A percentile compares a stretch with the other conserved stretches of the same genome.
Evolutionary conservation across 75 land plant species (phyloP).

Genomic region (Chamaecyparis obtusa): DNA sequence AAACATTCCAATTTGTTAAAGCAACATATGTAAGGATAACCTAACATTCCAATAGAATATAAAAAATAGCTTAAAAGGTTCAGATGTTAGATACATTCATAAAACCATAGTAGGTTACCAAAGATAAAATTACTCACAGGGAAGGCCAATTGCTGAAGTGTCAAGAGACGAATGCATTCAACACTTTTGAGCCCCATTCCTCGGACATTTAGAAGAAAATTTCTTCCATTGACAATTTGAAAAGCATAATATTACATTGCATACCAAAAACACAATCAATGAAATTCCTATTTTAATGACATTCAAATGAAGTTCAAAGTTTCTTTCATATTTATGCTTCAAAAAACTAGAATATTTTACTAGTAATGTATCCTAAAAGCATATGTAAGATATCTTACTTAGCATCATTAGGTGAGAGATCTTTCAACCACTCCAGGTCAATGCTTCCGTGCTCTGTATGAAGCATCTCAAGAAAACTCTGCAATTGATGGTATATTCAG

Average conservation of each 20-base stretch:
- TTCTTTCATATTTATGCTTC: not conserved
- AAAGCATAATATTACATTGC: constrained; percentile 1
- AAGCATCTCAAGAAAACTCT: constrained; percentile 76
- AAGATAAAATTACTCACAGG: constrained; percentile 55
- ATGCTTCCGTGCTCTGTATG: constrained; percentile 71
- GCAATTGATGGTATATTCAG: constrained; percentile 18
- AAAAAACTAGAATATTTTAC: not conserved
- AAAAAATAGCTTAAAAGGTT: not conserved
- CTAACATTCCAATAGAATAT: not conserved
- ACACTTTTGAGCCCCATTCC: constrained; percentile 89
- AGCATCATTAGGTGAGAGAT: constrained; percentile 66
- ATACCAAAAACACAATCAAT: constrained; percentile 11
- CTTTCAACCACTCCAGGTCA: constrained; percentile 91
- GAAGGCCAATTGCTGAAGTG: constrained; percentile 82
- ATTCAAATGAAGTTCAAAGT: not conserved
- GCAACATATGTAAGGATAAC: too few species aligned
- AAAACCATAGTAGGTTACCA: not conserved
- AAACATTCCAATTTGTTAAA: too few species aligned
- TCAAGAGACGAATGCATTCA: constrained; percentile 81
- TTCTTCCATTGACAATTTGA: constrained; percentile 35
- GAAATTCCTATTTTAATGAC: not conserved
- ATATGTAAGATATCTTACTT: constrained; percentile 52
- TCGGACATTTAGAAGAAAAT: constrained; percentile 68
- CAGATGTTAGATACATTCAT: not conserved
- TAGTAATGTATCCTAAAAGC: not conserved